Evolutionary conservation across 2,329 filamentous ascomycete genomes (phyloP).

Genomic region (Hansfordia pulvinata): DNA sequence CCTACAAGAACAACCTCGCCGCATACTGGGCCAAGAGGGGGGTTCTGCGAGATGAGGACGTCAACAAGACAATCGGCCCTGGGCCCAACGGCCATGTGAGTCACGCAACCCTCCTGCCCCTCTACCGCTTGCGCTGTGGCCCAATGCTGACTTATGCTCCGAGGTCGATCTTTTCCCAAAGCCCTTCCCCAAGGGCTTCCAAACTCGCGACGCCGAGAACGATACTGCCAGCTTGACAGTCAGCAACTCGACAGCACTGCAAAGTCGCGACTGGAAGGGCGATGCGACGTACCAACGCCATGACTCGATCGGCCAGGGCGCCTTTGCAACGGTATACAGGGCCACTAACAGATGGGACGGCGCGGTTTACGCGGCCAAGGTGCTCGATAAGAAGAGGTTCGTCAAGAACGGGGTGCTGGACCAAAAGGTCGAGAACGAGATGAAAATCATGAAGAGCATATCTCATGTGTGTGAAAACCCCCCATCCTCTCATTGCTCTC

Average conservation of each 20-base stretch:
- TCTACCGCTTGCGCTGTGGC: background rate
- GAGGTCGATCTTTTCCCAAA: slow-evolving; percentile 17
- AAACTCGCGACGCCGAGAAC: too few relatives aligned
- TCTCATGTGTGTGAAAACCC: slow-evolving; percentile 52
- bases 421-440: slow-evolving; percentile 89
- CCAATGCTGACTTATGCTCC: slow-evolving; percentile 5
- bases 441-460: slow-evolving; percentile 85
- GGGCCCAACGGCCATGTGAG: slow-evolving; percentile 33
- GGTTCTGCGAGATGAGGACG: slow-evolving; percentile 27
- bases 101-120: slow-evolving; percentile 1
- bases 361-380: slow-evolving; percentile 76
- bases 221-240: slow-evolving; percentile 1
- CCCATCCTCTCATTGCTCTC: background rate
- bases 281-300: slow-evolving; percentile 75
- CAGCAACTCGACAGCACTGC: slow-evolving; percentile 13
- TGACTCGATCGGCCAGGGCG: slow-evolving; percentile 74
- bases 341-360: slow-evolving; percentile 79
- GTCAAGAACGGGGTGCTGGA: slow-evolving; percentile 86
- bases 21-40: too few relatives aligned
- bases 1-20: slow-evolving; percentile 57
- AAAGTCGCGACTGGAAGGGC: slow-evolving; percentile 62
- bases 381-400: slow-evolving; percentile 84
- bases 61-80: slow-evolving; percentile 30
- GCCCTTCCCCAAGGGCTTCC: slow-evolving; percentile 5
- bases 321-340: slow-evolving; percentile 89